Conservation (phyloP, 1,139 yeast species). For the Pichia cactophila region DNA sequence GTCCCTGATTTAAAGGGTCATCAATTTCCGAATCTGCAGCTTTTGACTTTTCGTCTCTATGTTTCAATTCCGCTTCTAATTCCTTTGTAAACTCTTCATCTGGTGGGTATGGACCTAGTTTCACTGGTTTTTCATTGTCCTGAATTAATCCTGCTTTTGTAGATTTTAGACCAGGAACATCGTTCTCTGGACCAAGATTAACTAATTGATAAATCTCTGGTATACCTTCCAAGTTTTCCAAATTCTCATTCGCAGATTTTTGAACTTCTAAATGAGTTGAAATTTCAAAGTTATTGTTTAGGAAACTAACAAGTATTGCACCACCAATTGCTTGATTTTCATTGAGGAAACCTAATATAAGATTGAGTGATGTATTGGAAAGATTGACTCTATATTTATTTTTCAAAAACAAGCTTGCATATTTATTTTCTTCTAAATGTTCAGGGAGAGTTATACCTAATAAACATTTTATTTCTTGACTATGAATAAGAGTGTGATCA, state of each 20-base stretch:
- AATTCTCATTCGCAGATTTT: conserved; percentile 20
- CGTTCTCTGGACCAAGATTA: conserved; percentile 18
- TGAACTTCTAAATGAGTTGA: conserved; percentile 42
- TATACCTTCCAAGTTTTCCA: conserved; percentile 27
- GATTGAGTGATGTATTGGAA: conserved; percentile 77
- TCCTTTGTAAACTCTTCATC: conserved; percentile 83
- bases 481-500: conserved; percentile 73
- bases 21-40: conserved; percentile 31
- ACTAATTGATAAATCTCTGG: conserved; percentile 28
- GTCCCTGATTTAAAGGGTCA: conserved; percentile 7
- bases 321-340: conserved; percentile 95
- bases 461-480: conserved; percentile 63
- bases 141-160: conserved; percentile 12
- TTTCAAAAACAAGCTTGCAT: conserved; percentile 66
- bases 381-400: conserved; percentile 71
- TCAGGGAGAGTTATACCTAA: conserved; percentile 72
- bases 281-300: conserved; percentile 80
- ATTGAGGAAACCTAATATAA: conserved; percentile 77
- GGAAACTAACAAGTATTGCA: conserved; percentile 71
- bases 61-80: conserved; percentile 73
- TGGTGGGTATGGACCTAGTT: conserved; percentile 74
- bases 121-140: conserved; percentile 66
- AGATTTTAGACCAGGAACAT: conserved; percentile 16
- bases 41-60: conserved; percentile 42
- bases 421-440: conserved; percentile 74